These are phyloP conservation scores for Pseudocercospora fuligena DNA, from an alignment of 2,329 filamentous ascomycete species.

Conservation along the genomic window DNA sequence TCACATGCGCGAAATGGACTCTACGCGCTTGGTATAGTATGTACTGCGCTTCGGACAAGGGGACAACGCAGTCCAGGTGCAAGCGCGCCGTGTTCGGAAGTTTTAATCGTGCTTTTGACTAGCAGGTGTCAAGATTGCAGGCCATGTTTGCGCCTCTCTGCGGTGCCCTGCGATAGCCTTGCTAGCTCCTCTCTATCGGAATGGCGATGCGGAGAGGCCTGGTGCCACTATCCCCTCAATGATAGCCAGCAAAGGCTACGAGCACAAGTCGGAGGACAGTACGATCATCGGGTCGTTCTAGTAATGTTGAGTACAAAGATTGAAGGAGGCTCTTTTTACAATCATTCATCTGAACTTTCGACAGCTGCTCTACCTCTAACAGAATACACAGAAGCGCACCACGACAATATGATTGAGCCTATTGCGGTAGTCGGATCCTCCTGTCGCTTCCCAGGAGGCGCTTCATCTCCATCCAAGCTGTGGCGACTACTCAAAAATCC, in stretches of 20 bases:
- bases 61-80: background rate
- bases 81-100: background rate
- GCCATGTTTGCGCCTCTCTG: too few relatives aligned
- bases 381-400: background rate
- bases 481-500: conserved; percentile 30
- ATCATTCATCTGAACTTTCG: background rate
- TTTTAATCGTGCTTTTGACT: too few relatives aligned
- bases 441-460: conserved; percentile 30
- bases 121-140: too few relatives aligned
- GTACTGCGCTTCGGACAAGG: background rate
- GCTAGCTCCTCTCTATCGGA: too few relatives aligned
- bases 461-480: conserved; percentile 29
- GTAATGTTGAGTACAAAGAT: too few relatives aligned
- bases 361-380: background rate
- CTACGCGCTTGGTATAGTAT: background rate
- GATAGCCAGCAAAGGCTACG: too few relatives aligned
- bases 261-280: too few relatives aligned
- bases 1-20: background rate
- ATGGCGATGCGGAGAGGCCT: too few relatives aligned
- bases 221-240: too few relatives aligned
- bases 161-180: too few relatives aligned
- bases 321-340: background rate
- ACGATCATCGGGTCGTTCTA: too few relatives aligned
- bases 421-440: conserved; percentile 27
- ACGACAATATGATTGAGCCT: conserved; percentile 18